Conservation (phyloP, 257 asterid genomes). For the Scutellaria minor region DNA sequence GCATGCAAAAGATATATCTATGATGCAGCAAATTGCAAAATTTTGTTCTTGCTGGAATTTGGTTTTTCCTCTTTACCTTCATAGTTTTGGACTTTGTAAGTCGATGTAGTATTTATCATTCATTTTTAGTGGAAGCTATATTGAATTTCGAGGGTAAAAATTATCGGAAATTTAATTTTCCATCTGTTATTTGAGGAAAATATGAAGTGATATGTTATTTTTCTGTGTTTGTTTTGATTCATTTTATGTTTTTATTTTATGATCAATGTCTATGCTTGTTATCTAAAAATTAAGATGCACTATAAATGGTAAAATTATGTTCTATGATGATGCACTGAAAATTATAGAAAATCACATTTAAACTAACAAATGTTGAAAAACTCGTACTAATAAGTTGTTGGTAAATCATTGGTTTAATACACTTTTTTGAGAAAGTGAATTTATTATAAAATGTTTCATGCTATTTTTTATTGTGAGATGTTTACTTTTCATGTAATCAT, state of each 20-base stretch:
- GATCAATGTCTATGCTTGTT: background rate
- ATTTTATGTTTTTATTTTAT: background rate
- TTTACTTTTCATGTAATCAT: too few species aligned
- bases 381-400: too few species aligned
- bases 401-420: too few species aligned
- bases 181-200: slow-evolving; percentile 10
- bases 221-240: background rate
- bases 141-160: slow-evolving; percentile 9
- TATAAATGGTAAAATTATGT: too few species aligned
- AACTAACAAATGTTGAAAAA: too few species aligned
- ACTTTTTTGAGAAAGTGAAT: too few species aligned
- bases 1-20: background rate
- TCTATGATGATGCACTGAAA: too few species aligned
- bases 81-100: slow-evolving; percentile 28
- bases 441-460: too few species aligned
- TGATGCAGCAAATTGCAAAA: slow-evolving; percentile 10
- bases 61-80: background rate
- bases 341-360: too few species aligned
- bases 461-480: too few species aligned
- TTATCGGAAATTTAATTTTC: too few species aligned
- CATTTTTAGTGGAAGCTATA: background rate
- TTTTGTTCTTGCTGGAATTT: slow-evolving; percentile 15
- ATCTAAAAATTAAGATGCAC: too few species aligned
- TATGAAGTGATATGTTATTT: background rate
- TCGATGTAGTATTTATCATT: slow-evolving; percentile 12